Conservation (phyloP, 257 asterid genomes). For the Solanum peruvianum region DNA sequence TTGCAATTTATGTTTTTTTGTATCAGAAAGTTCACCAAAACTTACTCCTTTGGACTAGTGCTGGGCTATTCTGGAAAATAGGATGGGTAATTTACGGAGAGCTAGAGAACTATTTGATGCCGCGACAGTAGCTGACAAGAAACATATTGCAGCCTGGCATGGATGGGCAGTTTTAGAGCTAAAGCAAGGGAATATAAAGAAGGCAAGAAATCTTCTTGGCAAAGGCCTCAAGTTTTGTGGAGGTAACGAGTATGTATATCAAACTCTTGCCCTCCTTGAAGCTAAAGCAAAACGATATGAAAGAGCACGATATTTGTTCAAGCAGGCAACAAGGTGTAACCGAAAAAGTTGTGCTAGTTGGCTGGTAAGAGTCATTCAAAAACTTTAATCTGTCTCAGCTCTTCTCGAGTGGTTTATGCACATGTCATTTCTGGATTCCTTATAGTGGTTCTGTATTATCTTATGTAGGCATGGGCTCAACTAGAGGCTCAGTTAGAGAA, state of each 20-base stretch:
- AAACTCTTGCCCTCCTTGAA: constrained; percentile 89
- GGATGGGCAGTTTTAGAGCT: constrained; percentile 97
- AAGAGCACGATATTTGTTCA: constrained; percentile 79
- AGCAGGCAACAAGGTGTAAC: constrained; percentile 84
- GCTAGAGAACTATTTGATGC: constrained; percentile 92
- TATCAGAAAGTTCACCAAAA: constrained; percentile 4
- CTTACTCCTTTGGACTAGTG: constrained; percentile 41
- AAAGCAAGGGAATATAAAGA: constrained; percentile 69
- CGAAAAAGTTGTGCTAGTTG: constrained; percentile 96
- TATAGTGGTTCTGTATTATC: not conserved
- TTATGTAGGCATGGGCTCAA: constrained; percentile 92
- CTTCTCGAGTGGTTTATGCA: not conserved
- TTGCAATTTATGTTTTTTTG: not conserved
- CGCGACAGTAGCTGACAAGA: constrained; percentile 88
- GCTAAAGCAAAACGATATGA: constrained; percentile 68
- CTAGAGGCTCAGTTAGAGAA: constrained; percentile 85
- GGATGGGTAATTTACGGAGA: constrained; percentile 70
- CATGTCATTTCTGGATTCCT: not conserved
- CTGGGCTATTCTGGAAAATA: constrained; percentile 92
- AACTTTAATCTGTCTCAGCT: not conserved
- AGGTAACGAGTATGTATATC: constrained; percentile 87
- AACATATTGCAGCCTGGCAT: constrained; percentile 95
- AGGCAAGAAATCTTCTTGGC: constrained; percentile 87
- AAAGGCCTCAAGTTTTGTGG: constrained; percentile 81
- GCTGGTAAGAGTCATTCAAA: constrained; percentile 57